These are phyloP conservation scores for Calonectria fujianensis DNA, from an alignment of 2,329 filamentous ascomycete genomes.

Conservation along the genomic window DNA sequence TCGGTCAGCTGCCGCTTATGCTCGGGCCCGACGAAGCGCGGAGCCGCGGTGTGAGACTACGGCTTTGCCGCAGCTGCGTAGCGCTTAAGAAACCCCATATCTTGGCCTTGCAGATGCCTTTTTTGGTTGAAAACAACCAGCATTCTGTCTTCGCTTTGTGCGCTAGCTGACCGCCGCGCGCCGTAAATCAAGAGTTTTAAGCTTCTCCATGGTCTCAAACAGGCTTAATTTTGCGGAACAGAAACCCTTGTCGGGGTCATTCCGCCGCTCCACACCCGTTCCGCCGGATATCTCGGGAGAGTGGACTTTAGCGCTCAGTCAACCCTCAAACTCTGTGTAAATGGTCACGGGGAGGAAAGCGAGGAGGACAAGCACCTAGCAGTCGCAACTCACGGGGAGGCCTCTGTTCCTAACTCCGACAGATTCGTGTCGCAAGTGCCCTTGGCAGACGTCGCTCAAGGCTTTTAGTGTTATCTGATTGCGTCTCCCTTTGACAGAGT, in stretches of 20 bases:
- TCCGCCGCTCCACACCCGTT: conserved; percentile 11
- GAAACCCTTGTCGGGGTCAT: conserved; percentile 4
- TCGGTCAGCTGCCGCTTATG: conserved; percentile 7
- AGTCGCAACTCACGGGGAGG: neutral
- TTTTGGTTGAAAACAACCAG: no score
- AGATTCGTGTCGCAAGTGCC: neutral
- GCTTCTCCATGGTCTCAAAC: conserved; percentile 18
- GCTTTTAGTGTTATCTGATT: conserved; percentile 8
- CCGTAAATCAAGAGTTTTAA: neutral
- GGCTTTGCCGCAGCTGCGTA: neutral
- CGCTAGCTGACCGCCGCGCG: neutral
- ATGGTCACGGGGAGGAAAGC: neutral
- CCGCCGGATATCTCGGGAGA: conserved; percentile 25
- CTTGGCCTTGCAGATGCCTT: neutral
- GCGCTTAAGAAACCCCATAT: neutral
- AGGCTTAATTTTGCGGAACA: neutral
- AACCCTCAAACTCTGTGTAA: conserved; percentile 5
- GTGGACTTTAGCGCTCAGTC: conserved; percentile 7
- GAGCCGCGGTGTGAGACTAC: neutral
- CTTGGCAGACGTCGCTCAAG: conserved; percentile 24
- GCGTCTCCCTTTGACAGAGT: conserved; percentile 2
- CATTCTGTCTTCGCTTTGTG: neutral
- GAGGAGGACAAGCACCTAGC: neutral
- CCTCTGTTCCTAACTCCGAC: conserved; percentile 8
- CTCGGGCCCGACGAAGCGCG: neutral